Base-by-base conservation (phyloP, 2,329 filamentous ascomycete species). In the Neofusicoccum sp. region DNA sequence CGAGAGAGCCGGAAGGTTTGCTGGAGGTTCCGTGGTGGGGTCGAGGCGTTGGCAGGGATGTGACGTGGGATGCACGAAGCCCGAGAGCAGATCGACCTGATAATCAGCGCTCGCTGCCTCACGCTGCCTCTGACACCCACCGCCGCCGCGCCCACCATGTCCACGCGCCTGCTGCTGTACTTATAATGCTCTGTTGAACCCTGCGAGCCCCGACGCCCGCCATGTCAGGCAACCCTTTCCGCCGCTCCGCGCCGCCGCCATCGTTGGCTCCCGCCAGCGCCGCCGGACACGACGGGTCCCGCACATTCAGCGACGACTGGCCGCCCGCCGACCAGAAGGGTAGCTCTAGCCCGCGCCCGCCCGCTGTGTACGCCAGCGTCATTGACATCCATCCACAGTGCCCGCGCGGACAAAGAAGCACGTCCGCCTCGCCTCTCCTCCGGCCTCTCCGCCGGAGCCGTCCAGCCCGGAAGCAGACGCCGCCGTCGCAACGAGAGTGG, bases 401-500 rank as follows among this genome's bases (percentile, higher is more conserved):
- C 56, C 54, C 29, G 43, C 41, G 41, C 61, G 49, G 61, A 36
- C 64, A 56, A 65, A 63, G 61, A 65, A 59, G 61, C 61, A 52
- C 22, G 61, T 91, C 65, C 85, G 88, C 70, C 79, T 80, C 70
- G 75, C 76, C 61, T 78, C 78, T 50, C 77, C 78, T 44, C 72
- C 76, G 39, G 71, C 72, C 31, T 73, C 74, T 58, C 70, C 74
- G 65, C 74, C 70, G 70, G 71, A 74, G 69, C 67, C 74, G 69
- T 71, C 67, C 36, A 64, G 67, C 60, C 65, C 69, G 65, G 65
- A 71, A 64, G 65, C 61, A 64, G 67, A 71, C 60, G 67, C 68
- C 41, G 56, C 65, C 6, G 64, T 70, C 41, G 64, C 66, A n/a
- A 69, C 66, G 39, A 67, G 64, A 33, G 43, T 67, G 61, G 64